Base-by-base conservation (phyloP, 805 yeast species). In the Ogataea glucozyma region DNA sequence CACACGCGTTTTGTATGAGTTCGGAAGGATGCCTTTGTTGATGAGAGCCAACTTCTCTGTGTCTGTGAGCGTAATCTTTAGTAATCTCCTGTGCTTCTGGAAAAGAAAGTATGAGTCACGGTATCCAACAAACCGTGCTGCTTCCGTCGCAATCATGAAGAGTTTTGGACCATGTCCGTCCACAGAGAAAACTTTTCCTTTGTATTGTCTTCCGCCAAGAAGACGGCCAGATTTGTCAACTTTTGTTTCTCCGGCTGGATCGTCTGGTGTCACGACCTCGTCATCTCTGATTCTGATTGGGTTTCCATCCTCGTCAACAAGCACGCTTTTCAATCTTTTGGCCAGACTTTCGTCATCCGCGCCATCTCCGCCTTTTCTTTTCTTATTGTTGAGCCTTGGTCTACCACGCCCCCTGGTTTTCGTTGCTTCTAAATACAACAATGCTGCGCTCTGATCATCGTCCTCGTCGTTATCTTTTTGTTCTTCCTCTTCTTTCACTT, bases 141-240 rank as follows among this genome's bases (percentile, higher is more conserved):
- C 96, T 60, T 93, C 99, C 0, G 98, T 90, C 2, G 96, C 83
- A 36, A 93, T 77, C 96, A 91, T 90, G 64, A 79, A 93, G 44
- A 82, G 71, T 51, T 82, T 73, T 16, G 80, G 78, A 7, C 96
- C 97, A 42, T 79, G 71, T 4, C 79, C 82, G 31, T 69, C 59
- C 7, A 85, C 70, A 5, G 81, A 81, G 63, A 86, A 86, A 0
- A 85, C 76, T 47, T 83, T 76, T 42, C 83, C 80, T 46, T 90
- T 73, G 67, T 77, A 91, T 56, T 79, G 78, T 50, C 97, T 76
- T 13, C 80, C 90, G 4, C 85, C 95, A 32, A 64, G 60, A 46
- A 91, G 69, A 35, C 73, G 72, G 21, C 98, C 98, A 46, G 73
- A 59, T 30, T 61, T 70, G 52, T 79, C 81, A 27, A 91, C 78